Conservation (phyloP, 768 basidiomycete genomes). For the Trametes cingulata region DNA sequence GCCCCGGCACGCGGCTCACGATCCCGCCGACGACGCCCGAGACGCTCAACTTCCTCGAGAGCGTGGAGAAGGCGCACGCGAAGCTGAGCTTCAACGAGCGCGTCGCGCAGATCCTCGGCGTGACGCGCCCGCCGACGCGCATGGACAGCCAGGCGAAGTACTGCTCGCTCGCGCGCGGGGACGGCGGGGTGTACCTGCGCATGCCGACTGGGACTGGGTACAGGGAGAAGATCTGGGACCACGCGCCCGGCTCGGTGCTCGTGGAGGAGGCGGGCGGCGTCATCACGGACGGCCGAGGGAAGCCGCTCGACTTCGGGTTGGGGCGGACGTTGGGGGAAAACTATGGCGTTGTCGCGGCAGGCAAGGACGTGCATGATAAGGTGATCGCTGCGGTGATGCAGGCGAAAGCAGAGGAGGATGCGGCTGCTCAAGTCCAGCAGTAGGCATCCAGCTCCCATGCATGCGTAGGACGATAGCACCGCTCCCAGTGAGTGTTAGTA, state of each 20-base stretch:
- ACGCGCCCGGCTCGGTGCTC: conserved; percentile 83
- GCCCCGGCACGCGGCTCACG: conserved; percentile 47
- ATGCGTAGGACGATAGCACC: not conserved
- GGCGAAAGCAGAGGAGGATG: conserved; percentile 41
- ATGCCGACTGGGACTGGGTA: conserved; percentile 82
- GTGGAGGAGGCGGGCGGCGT: conserved; percentile 88
- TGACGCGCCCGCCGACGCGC: conserved; percentile 65
- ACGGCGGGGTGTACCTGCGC: conserved; percentile 80
- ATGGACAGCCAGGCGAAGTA: conserved; percentile 99
- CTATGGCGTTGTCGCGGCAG: conserved; percentile 83
- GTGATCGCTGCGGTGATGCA: conserved; percentile 76
- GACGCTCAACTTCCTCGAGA: conserved; percentile 77
- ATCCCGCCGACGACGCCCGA: conserved; percentile 54
- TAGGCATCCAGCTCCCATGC: not conserved
- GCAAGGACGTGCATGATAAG: conserved; percentile 63
- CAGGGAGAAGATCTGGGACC: conserved; percentile 98
- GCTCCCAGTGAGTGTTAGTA: too few relatives aligned
- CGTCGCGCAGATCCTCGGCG: conserved; percentile 65
- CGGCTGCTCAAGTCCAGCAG: conserved; percentile 13
- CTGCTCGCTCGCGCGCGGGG: conserved; percentile 79
- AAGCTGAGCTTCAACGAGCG: conserved; percentile 81
- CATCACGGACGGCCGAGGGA: conserved; percentile 82
- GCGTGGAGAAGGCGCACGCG: conserved; percentile 88
- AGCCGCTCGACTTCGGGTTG: conserved; percentile 79
- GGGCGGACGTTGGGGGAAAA: conserved; percentile 87